Evolutionary conservation across 257 asterid genomes (phyloP).

Genomic region (Fraxinus pennsylvanica): DNA sequence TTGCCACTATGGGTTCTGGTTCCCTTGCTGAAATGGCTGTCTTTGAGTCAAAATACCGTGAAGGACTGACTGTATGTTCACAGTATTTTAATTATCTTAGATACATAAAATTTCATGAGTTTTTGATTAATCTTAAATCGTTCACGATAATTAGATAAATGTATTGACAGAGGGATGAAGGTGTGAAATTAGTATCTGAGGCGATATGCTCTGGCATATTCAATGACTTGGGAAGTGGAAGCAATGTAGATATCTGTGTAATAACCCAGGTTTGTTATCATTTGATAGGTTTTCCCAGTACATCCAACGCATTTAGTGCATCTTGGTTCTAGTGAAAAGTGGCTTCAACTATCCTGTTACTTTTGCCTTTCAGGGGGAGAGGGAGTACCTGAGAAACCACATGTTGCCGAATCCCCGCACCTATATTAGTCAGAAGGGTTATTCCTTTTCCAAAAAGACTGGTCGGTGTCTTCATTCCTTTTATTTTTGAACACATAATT

Average conservation of each 20-base stretch:
- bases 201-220: slow-evolving; percentile 92
- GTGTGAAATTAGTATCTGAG: slow-evolving; percentile 74
- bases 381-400: slow-evolving; percentile 52
- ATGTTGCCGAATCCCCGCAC: slow-evolving; percentile 53
- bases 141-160: slow-evolving; percentile 17
- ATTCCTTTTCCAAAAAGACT: slow-evolving; percentile 43
- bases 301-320: not conserved
- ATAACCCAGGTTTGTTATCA: slow-evolving; percentile 65
- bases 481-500: not conserved
- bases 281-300: not conserved
- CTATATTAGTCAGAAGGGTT: slow-evolving; percentile 43
- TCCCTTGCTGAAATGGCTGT: slow-evolving; percentile 97
- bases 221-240: slow-evolving; percentile 97
- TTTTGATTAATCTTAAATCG: slow-evolving; percentile 12
- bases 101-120: not conserved
- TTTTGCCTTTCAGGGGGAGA: slow-evolving; percentile 34
- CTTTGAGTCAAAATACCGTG: slow-evolving; percentile 81
- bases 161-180: slow-evolving; percentile 76
- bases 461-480: slow-evolving; percentile 32
- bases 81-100: not conserved
- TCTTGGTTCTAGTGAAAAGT: not conserved
- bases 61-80: slow-evolving; percentile 75
- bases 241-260: slow-evolving; percentile 90
- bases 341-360: not conserved
- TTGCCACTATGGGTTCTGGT: slow-evolving; percentile 99